Evolutionary conservation across 2,329 filamentous ascomycete genomes (phyloP).

Genomic region (Hymenoscyphus occultus): DNA sequence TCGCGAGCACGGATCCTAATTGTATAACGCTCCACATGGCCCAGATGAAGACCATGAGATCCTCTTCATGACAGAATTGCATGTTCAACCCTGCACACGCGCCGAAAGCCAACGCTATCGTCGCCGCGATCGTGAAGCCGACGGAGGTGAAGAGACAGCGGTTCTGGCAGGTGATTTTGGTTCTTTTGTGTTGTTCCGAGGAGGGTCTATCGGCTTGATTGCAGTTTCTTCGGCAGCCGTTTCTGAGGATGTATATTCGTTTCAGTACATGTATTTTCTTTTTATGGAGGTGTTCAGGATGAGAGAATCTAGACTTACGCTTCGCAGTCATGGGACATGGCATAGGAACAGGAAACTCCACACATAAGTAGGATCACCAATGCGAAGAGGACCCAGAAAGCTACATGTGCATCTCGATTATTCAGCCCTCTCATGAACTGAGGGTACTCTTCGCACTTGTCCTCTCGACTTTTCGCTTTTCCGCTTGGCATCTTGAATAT

Average conservation of each 20-base stretch:
- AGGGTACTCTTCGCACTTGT: neutral
- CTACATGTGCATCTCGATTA: neutral
- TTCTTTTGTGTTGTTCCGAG: neutral
- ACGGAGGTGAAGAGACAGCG: neutral
- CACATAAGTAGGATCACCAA: neutral
- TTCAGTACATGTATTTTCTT: neutral
- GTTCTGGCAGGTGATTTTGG: neutral
- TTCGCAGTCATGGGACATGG: neutral
- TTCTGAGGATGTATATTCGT: neutral
- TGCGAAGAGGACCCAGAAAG: neutral
- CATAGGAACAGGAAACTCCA: neutral
- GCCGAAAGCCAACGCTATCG: constrained; percentile 45
- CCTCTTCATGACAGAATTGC: constrained; percentile 54
- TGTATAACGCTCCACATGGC: constrained; percentile 47
- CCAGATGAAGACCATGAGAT: constrained; percentile 45
- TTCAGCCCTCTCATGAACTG: neutral
- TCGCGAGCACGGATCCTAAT: constrained; percentile 54
- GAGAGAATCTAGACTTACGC: neutral
- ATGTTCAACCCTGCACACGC: constrained; percentile 39
- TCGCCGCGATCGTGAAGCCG: neutral
- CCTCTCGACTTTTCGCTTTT: neutral
- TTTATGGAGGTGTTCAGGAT: neutral
- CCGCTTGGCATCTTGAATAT: neutral
- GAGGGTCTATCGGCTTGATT: neutral
- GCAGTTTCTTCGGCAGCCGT: neutral